Conservation (phyloP, 1,284 basidiomycete genomes). For the Retiboletus fuscus region DNA sequence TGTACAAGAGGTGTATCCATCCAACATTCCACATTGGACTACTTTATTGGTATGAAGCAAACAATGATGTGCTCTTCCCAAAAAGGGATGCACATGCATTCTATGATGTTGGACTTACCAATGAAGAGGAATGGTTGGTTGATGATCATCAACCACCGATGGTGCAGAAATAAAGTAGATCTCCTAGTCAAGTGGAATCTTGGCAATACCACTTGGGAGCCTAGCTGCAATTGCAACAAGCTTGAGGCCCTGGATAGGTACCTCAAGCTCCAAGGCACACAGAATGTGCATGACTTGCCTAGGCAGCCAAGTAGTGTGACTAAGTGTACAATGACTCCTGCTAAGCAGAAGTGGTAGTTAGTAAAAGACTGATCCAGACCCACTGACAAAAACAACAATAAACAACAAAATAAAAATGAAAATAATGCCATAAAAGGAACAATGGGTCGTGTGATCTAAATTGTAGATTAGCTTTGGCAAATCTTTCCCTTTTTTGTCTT, state of each 20-base stretch:
- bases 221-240: not conserved
- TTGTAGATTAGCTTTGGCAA: no score
- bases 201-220: not conserved
- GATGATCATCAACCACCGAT: not conserved
- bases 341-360: no score
- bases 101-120: not conserved
- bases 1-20: not conserved
- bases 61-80: not conserved
- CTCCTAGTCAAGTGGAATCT: not conserved
- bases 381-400: no score
- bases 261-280: constrained; percentile 2
- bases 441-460: no score
- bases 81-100: not conserved
- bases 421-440: no score
- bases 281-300: not conserved
- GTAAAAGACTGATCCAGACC: no score
- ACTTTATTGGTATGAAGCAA: not conserved
- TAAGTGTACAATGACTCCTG: no score
- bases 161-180: not conserved
- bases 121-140: not conserved
- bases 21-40: not conserved
- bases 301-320: no score
- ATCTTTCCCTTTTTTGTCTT: no score
- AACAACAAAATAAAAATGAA: no score
- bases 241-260: constrained; percentile 11